phyloP scores from a whole-genome alignment of 352 stramenopile genomes.

The Pythium folliculosum region DNA sequence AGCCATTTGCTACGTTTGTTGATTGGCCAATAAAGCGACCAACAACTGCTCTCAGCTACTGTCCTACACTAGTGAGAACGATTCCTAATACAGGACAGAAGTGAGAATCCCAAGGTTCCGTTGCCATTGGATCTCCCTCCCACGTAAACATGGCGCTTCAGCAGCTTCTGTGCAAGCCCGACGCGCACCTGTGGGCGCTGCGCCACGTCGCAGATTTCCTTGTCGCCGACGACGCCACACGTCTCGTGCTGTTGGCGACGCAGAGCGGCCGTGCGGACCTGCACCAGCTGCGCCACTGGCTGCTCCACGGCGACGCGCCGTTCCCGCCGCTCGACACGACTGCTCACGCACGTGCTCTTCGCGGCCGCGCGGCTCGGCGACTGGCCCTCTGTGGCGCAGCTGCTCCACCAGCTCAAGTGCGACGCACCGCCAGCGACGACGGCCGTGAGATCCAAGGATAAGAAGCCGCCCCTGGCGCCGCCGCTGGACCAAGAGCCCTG shows the following conservation, averaged over 20 bases:
- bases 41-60: too few relatives aligned
- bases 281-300: neutral
- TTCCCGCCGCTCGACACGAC: neutral
- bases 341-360: neutral
- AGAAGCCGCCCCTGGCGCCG: neutral
- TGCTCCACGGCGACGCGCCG: constrained; percentile 3
- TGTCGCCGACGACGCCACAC: neutral
- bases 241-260: neutral
- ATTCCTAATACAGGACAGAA: too few relatives aligned
- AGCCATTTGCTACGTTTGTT: too few relatives aligned
- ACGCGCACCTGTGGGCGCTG: neutral
- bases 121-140: too few relatives aligned
- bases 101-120: too few relatives aligned
- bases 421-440: neutral
- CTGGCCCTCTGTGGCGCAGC: neutral
- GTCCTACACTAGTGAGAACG: too few relatives aligned
- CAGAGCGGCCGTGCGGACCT: constrained; percentile 1
- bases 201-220: neutral
- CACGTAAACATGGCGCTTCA: neutral
- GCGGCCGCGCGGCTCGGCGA: neutral
- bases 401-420: constrained; percentile 1
- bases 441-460: neutral
- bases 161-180: neutral
- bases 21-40: too few relatives aligned
- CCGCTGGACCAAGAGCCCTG: neutral